These are phyloP conservation scores for Trametes versicolor DNA, from an alignment of 1,284 basidiomycete species.

Conservation along the genomic window DNA sequence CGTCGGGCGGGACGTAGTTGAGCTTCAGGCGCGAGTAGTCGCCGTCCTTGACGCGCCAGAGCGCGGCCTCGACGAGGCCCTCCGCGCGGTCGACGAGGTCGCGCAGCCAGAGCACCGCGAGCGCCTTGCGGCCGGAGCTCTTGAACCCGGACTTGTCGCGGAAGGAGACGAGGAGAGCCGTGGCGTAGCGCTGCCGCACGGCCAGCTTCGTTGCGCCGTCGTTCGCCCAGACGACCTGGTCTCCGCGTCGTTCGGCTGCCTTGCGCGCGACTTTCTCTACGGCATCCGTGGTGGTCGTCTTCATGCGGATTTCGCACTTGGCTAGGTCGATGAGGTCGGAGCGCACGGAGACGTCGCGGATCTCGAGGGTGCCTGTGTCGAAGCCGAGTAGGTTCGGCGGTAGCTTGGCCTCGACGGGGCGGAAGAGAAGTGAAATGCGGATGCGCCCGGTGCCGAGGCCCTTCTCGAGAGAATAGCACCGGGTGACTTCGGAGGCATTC, in stretches of 20 bases:
- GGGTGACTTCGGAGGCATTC: slow-evolving; percentile 57
- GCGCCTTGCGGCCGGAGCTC: slow-evolving; percentile 56
- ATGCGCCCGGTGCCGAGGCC: slow-evolving; percentile 65
- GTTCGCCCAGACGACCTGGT: slow-evolving; percentile 55
- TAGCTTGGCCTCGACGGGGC: slow-evolving; percentile 64
- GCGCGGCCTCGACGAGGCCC: slow-evolving; percentile 50
- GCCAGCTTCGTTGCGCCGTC: slow-evolving; percentile 61
- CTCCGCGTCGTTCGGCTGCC: slow-evolving; percentile 55
- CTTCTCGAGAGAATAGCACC: slow-evolving; percentile 58
- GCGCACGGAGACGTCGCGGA: slow-evolving; percentile 45
- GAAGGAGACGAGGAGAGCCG: slow-evolving; percentile 65
- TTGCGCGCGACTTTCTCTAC: slow-evolving; percentile 52
- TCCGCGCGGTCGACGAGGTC: slow-evolving; percentile 59
- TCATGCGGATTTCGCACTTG: slow-evolving; percentile 45
- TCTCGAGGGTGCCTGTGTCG: slow-evolving; percentile 71
- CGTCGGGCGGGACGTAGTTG: slow-evolving; percentile 66
- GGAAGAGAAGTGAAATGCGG: slow-evolving; percentile 60
- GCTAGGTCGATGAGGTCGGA: slow-evolving; percentile 44
- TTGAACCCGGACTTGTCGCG: slow-evolving; percentile 52
- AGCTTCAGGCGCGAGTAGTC: slow-evolving; percentile 58
- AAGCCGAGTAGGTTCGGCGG: slow-evolving; percentile 68
- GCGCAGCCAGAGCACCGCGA: slow-evolving; percentile 70
- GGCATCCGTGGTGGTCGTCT: slow-evolving; percentile 41
- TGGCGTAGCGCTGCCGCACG: slow-evolving; percentile 68
- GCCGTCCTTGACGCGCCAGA: slow-evolving; percentile 46